These are phyloP conservation scores for Calonectria ilicicola DNA, from an alignment of 2,329 filamentous ascomycete species.

Conservation along the genomic window DNA sequence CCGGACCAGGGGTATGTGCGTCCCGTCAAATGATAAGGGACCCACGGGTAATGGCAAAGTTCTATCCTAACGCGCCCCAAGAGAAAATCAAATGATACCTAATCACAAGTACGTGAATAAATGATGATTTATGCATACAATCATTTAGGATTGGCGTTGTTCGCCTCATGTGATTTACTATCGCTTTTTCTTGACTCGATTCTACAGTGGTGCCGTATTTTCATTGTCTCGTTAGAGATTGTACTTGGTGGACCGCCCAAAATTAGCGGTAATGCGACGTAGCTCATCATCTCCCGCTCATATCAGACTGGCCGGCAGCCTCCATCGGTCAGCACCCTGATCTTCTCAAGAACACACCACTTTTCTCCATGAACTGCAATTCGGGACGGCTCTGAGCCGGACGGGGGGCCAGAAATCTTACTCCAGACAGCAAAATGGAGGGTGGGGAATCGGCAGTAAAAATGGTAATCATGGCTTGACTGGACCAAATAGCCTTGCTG, in stretches of 20 bases:
- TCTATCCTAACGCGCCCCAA: too few species aligned
- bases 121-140: too few species aligned
- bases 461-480: slow-evolving; percentile 24
- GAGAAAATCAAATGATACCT: too few species aligned
- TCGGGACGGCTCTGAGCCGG: slow-evolving; percentile 33
- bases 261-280: not conserved
- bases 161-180: too few species aligned
- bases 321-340: slow-evolving; percentile 26
- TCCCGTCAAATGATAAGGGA: not conserved
- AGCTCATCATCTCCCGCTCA: slow-evolving; percentile 9
- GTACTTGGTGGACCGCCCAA: slow-evolving; percentile 5
- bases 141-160: too few species aligned
- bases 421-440: not conserved
- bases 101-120: too few species aligned
- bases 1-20: not conserved
- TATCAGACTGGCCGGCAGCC: slow-evolving; percentile 12
- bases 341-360: slow-evolving; percentile 34
- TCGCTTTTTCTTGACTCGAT: too few species aligned
- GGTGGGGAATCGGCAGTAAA: slow-evolving; percentile 19
- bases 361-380: slow-evolving; percentile 19
- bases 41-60: too few species aligned
- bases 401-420: slow-evolving; percentile 17
- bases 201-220: too few species aligned
- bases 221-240: too few species aligned
- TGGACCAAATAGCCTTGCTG: not conserved